A percentile compares a stretch with the other conserved stretches of the same genome.
These are phyloP conservation scores for Teunomyces funiuensis DNA, from an alignment of 805 yeast species.

Conservation along the genomic window DNA sequence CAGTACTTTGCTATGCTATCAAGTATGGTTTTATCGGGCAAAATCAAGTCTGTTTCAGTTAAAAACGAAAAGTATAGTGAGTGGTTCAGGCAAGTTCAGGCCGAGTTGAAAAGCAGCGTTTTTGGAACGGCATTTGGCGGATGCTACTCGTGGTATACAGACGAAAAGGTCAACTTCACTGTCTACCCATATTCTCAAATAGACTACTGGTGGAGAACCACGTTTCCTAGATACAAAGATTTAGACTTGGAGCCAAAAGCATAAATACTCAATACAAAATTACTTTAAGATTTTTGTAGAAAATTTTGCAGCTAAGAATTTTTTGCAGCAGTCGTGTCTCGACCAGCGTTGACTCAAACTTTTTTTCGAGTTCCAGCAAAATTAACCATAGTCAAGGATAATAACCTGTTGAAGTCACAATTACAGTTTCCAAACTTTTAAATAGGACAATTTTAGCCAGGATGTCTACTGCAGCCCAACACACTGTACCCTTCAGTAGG, in stretches of 20 bases:
- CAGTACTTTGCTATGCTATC: conserved; percentile 23
- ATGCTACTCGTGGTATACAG: conserved; percentile 40
- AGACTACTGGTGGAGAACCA: conserved; percentile 27
- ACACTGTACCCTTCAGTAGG: conserved; percentile 61
- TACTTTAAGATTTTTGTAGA: no score
- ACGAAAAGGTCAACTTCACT: conserved; percentile 28
- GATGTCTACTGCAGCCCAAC: conserved; percentile 28
- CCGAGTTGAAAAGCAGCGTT: conserved; percentile 25
- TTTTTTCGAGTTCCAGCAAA: not conserved
- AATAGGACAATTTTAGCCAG: conserved; percentile 6
- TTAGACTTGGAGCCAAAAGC: conserved; percentile 13
- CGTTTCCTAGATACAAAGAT: conserved; percentile 27
- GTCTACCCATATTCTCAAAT: conserved; percentile 40
- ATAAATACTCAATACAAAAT: no score
- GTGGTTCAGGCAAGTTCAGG: conserved; percentile 33
- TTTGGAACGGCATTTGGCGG: conserved; percentile 42
- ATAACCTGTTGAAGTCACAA: conserved; percentile 1
- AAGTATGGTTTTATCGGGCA: conserved; percentile 26
- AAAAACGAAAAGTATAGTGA: conserved; percentile 31
- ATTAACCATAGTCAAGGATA: not conserved
- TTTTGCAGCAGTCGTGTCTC: conserved; percentile 4
- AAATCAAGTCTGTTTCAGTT: conserved; percentile 28
- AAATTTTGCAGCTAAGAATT: conserved; percentile 1
- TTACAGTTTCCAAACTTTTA: conserved; percentile 4
- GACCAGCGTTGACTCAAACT: conserved; percentile 5